These are phyloP conservation scores for Aphanoascus verrucosus DNA, from an alignment of 2,329 filamentous ascomycete species.

Conservation along the genomic window DNA sequence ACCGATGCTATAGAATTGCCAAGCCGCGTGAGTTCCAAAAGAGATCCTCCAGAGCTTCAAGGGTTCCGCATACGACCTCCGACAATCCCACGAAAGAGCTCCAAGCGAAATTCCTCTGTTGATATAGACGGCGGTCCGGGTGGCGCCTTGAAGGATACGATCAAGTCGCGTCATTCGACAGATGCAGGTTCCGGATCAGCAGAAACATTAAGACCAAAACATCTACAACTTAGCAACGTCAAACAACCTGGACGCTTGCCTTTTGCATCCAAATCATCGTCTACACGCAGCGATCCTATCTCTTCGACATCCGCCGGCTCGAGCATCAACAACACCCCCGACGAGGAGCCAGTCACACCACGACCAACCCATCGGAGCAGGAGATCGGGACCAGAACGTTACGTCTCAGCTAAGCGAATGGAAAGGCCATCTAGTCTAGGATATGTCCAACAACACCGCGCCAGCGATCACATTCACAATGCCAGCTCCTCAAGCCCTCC, in stretches of 20 bases:
- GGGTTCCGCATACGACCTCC: conserved; percentile 38
- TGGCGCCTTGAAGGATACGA: neutral
- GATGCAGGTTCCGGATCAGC: neutral
- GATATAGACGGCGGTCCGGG: conserved; percentile 13
- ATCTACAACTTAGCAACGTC: conserved; percentile 16
- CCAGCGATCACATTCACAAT: conserved; percentile 40
- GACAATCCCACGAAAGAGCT: conserved; percentile 61
- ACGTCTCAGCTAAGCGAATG: conserved; percentile 17
- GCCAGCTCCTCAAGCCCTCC: conserved; percentile 29
- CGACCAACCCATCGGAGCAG: conserved; percentile 13
- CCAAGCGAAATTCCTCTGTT: conserved; percentile 41
- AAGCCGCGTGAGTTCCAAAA: conserved; percentile 52
- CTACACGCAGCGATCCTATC: conserved; percentile 27
- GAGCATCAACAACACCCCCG: conserved; percentile 23
- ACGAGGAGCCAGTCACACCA: conserved; percentile 19
- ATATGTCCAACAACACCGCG: conserved; percentile 40
- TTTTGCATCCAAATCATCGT: conserved; percentile 31
- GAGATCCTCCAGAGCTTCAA: conserved; percentile 38
- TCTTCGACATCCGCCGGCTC: conserved; percentile 33
- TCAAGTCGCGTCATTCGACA: neutral
- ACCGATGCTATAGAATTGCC: conserved; percentile 53
- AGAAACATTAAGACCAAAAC: conserved; percentile 11
- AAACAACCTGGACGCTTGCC: conserved; percentile 31
- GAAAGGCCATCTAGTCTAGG: conserved; percentile 41
- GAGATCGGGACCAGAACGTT: conserved; percentile 10